Conservation (phyloP, 2,329 filamentous ascomycete genomes). For the Colletotrichum sp. region DNA sequence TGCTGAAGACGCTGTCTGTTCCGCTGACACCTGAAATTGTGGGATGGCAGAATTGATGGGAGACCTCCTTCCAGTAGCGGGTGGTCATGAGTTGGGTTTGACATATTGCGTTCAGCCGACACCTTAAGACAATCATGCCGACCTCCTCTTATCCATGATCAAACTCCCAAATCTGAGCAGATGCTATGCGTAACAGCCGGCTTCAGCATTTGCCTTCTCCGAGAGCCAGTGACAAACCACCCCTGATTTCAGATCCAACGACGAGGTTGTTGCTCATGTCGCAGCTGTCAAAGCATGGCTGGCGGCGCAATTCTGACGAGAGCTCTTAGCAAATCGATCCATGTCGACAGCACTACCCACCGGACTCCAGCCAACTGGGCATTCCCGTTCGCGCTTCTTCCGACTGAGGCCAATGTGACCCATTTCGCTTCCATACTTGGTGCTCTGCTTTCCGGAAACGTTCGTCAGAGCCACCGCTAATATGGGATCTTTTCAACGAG, state of each 20-base stretch:
- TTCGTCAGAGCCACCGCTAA: neutral
- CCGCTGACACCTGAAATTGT: neutral
- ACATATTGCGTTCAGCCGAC: neutral
- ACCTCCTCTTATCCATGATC: neutral
- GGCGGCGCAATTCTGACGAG: neutral
- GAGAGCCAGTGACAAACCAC: neutral
- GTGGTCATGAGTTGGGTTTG: neutral
- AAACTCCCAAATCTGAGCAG: neutral
- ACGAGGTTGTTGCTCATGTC: neutral
- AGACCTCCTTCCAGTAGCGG: neutral
- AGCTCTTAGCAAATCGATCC: neutral
- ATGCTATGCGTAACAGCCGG: neutral
- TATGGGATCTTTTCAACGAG: neutral
- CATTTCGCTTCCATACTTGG: neutral
- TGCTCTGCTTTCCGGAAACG: neutral
- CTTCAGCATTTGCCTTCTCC: neutral
- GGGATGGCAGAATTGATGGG: neutral
- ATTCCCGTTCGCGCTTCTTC: neutral
- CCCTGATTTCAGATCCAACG: neutral
- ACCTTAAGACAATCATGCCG: neutral
- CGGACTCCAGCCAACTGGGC: neutral
- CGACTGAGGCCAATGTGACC: neutral
- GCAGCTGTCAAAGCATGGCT: neutral
- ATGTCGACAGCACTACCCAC: neutral
- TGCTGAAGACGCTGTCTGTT: neutral